Evolutionary conservation across 2,329 filamentous ascomycete species (phyloP).

Genomic region (Ceratocystis huliohia): DNA sequence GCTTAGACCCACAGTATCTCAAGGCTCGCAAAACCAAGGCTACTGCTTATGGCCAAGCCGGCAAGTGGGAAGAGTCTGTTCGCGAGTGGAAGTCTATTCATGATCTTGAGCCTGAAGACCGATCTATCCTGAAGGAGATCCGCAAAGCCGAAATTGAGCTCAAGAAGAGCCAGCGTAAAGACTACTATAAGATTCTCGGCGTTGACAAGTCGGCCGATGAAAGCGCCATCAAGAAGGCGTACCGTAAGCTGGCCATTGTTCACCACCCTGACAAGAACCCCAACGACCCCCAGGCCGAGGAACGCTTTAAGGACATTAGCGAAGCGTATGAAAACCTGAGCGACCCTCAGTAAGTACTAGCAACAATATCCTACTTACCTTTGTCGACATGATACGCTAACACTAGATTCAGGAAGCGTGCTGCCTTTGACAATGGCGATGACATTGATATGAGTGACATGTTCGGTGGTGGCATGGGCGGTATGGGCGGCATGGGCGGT

Average conservation of each 20-base stretch:
- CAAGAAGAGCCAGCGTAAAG: constrained; percentile 95
- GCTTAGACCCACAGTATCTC: constrained; percentile 69
- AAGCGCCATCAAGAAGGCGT: constrained; percentile 86
- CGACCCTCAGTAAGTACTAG: constrained; percentile 70
- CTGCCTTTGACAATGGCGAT: constrained; percentile 81
- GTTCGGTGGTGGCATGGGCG: constrained; percentile 57
- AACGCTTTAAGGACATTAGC: constrained; percentile 93
- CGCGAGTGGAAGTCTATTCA: constrained; percentile 77
- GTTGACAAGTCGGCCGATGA: constrained; percentile 77
- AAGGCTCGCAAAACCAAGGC: constrained; percentile 93
- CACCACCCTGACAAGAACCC: constrained; percentile 98
- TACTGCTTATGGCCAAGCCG: constrained; percentile 72
- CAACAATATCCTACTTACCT: constrained; percentile 25
- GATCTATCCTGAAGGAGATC: constrained; percentile 68
- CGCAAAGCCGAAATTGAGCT: constrained; percentile 84
- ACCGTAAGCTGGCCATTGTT: constrained; percentile 84
- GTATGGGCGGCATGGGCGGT: constrained; percentile 53
- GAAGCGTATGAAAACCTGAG: constrained; percentile 95
- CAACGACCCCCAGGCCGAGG: constrained; percentile 68
- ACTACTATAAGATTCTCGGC: constrained; percentile 96
- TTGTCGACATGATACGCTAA: constrained; percentile 14
- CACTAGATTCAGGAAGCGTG: constrained; percentile 54
- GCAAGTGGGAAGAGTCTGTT: constrained; percentile 84
- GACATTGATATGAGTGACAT: constrained; percentile 82
- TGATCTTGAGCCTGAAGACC: constrained; percentile 72